phyloP scores from a whole-genome alignment of 176 grass and related monocot species.

The Juncus inflexus region DNA sequence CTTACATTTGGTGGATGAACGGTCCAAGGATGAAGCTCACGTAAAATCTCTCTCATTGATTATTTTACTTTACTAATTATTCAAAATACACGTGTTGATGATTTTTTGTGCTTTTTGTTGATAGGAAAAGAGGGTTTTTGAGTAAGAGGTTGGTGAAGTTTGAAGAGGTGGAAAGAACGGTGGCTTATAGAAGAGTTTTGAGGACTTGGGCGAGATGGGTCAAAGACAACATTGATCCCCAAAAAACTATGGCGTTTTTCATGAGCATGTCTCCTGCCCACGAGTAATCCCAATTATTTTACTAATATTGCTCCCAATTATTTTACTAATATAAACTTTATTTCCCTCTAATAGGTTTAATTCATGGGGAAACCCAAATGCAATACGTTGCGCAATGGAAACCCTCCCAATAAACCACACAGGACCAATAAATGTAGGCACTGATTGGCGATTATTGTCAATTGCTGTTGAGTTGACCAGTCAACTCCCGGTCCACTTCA shows the following conservation, averaged over 20 bases:
- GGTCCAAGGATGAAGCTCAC: slow-evolving; percentile 51
- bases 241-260: slow-evolving; percentile 70
- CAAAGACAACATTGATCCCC: slow-evolving; percentile 55
- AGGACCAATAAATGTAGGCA: slow-evolving; percentile 55
- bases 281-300: slow-evolving; percentile 31
- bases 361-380: slow-evolving; percentile 69
- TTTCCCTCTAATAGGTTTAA: slow-evolving; percentile 36
- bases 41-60: slow-evolving; percentile 24
- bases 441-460: slow-evolving; percentile 71
- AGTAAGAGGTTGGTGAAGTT: slow-evolving; percentile 51
- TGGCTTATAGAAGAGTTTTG: slow-evolving; percentile 56
- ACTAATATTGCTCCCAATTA: neutral
- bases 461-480: slow-evolving; percentile 39
- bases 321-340: neutral
- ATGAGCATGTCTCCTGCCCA: slow-evolving; percentile 86
- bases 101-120: slow-evolving; percentile 21
- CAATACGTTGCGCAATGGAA: slow-evolving; percentile 87
- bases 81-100: neutral
- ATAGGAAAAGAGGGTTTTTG: slow-evolving; percentile 51
- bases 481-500: slow-evolving; percentile 65
- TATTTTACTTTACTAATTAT: neutral
- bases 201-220: slow-evolving; percentile 91
- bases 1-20: slow-evolving; percentile 85
- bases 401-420: slow-evolving; percentile 62
- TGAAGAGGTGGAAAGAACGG: slow-evolving; percentile 51